Conservation (phyloP, 1,284 basidiomycete genomes). For the Taiwanofungus camphoratus region DNA sequence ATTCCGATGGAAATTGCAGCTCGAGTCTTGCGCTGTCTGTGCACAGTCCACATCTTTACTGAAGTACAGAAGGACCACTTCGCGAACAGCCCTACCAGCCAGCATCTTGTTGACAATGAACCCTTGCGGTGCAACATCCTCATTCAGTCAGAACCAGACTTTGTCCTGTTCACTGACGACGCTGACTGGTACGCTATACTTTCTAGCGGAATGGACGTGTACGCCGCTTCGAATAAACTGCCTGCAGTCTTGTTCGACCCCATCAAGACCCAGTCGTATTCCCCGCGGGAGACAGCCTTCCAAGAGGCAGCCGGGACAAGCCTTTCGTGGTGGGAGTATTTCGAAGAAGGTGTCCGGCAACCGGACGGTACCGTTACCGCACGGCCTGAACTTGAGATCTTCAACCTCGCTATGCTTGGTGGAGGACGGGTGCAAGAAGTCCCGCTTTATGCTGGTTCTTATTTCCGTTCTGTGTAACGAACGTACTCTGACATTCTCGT, state of each 20-base stretch:
- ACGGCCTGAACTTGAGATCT: slow-evolving; percentile 9
- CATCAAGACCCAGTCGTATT: not conserved
- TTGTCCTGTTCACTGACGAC: too few species aligned
- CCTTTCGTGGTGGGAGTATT: slow-evolving; percentile 10
- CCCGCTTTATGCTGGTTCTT: slow-evolving; percentile 11
- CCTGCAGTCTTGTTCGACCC: slow-evolving; percentile 11
- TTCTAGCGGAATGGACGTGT: slow-evolving; percentile 5
- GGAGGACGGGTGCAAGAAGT: slow-evolving; percentile 9
- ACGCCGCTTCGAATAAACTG: slow-evolving; percentile 9
- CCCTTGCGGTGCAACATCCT: slow-evolving; percentile 7
- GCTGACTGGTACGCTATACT: too few species aligned
- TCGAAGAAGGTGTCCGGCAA: slow-evolving; percentile 7
- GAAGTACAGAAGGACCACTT: slow-evolving; percentile 10
- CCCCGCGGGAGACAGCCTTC: slow-evolving; percentile 8
- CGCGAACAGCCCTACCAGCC: slow-evolving; percentile 12
- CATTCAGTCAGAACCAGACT: not conserved
- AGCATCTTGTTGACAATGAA: slow-evolving; percentile 8
- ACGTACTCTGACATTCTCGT: too few species aligned
- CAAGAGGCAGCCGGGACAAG: slow-evolving; percentile 6
- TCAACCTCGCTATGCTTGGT: slow-evolving; percentile 15
- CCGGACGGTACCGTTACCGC: slow-evolving; percentile 8
- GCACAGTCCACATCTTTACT: slow-evolving; percentile 11
- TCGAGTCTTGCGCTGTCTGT: slow-evolving; percentile 10
- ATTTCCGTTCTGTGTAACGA: too few species aligned
- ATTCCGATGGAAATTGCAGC: too few species aligned